Evolutionary conservation across 192 early-diverging fungal genomes (phyloP).

Genomic region (Diversispora epigaea): DNA sequence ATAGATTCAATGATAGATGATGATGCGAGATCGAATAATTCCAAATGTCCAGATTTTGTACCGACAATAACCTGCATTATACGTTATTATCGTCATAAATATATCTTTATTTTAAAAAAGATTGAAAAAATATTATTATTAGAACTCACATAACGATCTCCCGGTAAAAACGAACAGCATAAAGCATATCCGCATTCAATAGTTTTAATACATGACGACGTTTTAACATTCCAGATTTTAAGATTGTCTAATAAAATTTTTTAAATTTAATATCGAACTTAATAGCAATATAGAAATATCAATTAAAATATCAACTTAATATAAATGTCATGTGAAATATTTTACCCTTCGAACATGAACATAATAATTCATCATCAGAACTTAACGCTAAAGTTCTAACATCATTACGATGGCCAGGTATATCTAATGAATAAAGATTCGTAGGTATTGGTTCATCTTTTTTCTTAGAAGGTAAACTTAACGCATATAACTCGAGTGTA

Average conservation of each 20-base stretch:
- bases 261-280: background rate
- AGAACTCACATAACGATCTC: slow-evolving; percentile 69
- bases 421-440: slow-evolving; percentile 70
- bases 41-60: slow-evolving; percentile 86
- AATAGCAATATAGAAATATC: background rate
- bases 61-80: slow-evolving; percentile 74
- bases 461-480: slow-evolving; percentile 58
- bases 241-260: slow-evolving; percentile 54
- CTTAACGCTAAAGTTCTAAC: slow-evolving; percentile 87
- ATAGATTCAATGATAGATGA: slow-evolving; percentile 81
- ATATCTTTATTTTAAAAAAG: background rate
- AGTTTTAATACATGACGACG: slow-evolving; percentile 80
- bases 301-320: background rate
- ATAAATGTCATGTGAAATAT: background rate
- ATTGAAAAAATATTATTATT: background rate
- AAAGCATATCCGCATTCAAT: slow-evolving; percentile 89
- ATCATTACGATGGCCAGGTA: slow-evolving; percentile 88
- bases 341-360: slow-evolving; percentile 80
- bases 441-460: slow-evolving; percentile 67
- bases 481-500: slow-evolving; percentile 74
- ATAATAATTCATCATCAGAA: slow-evolving; percentile 82
- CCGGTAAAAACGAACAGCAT: slow-evolving; percentile 92
- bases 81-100: background rate
- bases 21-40: slow-evolving; percentile 88
- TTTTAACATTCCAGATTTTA: slow-evolving; percentile 90